Conservation (phyloP, 805 yeast genomes). For the Metschnikowia proteae region DNA sequence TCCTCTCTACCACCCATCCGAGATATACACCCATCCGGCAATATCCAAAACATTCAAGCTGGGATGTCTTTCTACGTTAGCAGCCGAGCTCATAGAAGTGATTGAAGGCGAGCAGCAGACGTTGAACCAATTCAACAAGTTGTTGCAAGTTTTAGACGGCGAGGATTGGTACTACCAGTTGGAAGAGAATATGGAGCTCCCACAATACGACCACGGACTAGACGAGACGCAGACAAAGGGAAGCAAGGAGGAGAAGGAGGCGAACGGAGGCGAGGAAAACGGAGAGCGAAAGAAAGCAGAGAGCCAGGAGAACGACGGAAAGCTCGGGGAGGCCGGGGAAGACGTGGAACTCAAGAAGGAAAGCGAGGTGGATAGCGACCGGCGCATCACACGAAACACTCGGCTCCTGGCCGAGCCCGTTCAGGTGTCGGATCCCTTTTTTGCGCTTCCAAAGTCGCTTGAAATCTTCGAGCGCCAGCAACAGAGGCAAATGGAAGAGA, state of each 20-base stretch:
- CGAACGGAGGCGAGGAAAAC: neutral
- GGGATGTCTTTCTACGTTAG: conserved; percentile 49
- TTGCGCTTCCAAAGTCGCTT: conserved; percentile 54
- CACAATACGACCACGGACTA: conserved; percentile 66
- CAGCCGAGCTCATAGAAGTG: conserved; percentile 68
- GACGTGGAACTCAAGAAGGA: conserved; percentile 1
- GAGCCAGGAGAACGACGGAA: neutral
- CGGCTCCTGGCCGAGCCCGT: conserved; percentile 56
- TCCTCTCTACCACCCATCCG: conserved; percentile 80
- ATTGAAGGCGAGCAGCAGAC: conserved; percentile 80
- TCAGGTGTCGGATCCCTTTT: conserved; percentile 36
- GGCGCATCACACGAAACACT: conserved; percentile 13
- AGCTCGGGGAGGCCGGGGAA: neutral
- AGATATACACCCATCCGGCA: conserved; percentile 67
- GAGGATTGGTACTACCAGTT: conserved; percentile 72
- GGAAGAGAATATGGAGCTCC: conserved; percentile 62
- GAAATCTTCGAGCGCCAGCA: conserved; percentile 29
- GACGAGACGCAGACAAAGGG: conserved; percentile 17
- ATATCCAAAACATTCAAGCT: conserved; percentile 62
- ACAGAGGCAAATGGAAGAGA: conserved; percentile 19
- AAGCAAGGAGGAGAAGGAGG: conserved; percentile 10
- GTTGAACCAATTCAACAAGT: conserved; percentile 64
- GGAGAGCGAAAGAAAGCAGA: conserved; percentile 1
- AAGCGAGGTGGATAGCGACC: conserved; percentile 13
- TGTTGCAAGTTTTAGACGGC: conserved; percentile 78